A percentile compares a stretch with the other conserved stretches of the same genome.
These are phyloP conservation scores for Collybiopsis confluens DNA, from an alignment of 768 basidiomycete species.

Conservation along the genomic window DNA sequence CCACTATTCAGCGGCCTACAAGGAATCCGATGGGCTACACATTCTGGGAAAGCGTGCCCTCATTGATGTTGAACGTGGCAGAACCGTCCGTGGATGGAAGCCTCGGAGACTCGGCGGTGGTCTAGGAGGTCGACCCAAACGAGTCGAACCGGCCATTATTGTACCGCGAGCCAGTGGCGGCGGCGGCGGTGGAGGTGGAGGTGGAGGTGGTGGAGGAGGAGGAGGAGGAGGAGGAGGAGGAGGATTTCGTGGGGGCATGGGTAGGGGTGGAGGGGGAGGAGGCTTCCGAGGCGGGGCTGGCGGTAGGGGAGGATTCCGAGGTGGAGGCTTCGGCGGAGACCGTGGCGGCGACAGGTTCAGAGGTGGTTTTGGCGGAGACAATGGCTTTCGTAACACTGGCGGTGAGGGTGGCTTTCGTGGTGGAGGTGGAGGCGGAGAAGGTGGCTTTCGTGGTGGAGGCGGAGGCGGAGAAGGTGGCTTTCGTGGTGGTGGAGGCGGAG, in stretches of 20 bases:
- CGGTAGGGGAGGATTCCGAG: slow-evolving; percentile 19
- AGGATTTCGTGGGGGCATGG: slow-evolving; percentile 33
- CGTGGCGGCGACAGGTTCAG: slow-evolving; percentile 23
- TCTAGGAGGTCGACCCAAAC: slow-evolving; percentile 96
- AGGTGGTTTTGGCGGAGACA: slow-evolving; percentile 31
- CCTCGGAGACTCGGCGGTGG: slow-evolving; percentile 96
- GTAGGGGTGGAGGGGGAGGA: slow-evolving; percentile 34
- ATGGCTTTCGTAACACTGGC: slow-evolving; percentile 32
- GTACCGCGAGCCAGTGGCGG: slow-evolving; percentile 27
- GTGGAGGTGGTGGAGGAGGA: slow-evolving; percentile 46
- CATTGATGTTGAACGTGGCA: slow-evolving; percentile 96
- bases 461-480: slow-evolving; percentile 33
- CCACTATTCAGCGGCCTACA: slow-evolving; percentile 93
- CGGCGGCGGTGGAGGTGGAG: slow-evolving; percentile 33
- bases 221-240: slow-evolving; percentile 41
- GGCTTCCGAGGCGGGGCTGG: slow-evolving; percentile 21
- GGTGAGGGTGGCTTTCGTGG: slow-evolving; percentile 26
- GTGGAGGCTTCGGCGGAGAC: slow-evolving; percentile 42
- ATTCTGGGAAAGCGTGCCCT: slow-evolving; percentile 95
- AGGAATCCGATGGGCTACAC: slow-evolving; percentile 95
- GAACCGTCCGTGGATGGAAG: slow-evolving; percentile 98
- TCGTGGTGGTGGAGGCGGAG: slow-evolving; percentile 18
- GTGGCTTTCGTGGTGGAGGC: slow-evolving; percentile 35
- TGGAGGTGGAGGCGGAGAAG: slow-evolving; percentile 17
- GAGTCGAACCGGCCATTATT: slow-evolving; percentile 43